Conservation (phyloP, 2,329 filamentous ascomycete genomes). For the Calonectria pauciramosa region DNA sequence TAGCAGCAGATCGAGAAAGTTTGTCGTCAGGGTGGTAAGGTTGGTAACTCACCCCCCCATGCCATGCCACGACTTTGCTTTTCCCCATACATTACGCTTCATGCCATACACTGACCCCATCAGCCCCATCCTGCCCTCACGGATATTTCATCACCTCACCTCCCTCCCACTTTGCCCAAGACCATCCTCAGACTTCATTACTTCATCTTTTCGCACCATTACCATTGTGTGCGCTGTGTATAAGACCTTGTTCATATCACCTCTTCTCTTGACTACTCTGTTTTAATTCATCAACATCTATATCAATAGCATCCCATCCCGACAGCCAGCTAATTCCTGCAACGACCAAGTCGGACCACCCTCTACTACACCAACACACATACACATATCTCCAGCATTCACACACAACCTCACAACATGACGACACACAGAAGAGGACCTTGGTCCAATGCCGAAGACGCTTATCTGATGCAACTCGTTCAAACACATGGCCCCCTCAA, state of each 20-base stretch:
- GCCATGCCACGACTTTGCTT: conserved; percentile 35
- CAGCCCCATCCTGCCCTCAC: conserved; percentile 37
- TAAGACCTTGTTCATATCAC: neutral
- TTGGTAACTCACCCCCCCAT: conserved; percentile 30
- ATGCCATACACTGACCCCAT: conserved; percentile 36
- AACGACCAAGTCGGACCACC: neutral
- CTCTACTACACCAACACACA: neutral
- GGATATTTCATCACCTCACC: conserved; percentile 46
- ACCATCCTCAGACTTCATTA: conserved; percentile 26
- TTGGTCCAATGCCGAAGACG: conserved; percentile 85
- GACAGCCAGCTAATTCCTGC: neutral
- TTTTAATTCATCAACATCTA: neutral
- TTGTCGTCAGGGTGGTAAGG: conserved; percentile 33
- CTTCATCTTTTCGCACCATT: conserved; percentile 1
- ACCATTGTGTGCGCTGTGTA: conserved; percentile 5
- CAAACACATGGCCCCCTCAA: conserved; percentile 81
- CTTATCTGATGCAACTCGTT: conserved; percentile 78
- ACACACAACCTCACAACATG: conserved; percentile 28
- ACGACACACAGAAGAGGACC: conserved; percentile 72
- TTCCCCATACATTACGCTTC: conserved; percentile 46
- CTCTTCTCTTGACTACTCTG: neutral
- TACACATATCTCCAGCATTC: neutral
- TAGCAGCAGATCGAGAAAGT: conserved; percentile 47
- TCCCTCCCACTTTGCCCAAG: conserved; percentile 38
- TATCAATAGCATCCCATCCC: neutral